Evolutionary conservation across 768 basidiomycete species (phyloP).

Genomic region (Neoboletus subvelutipes): DNA sequence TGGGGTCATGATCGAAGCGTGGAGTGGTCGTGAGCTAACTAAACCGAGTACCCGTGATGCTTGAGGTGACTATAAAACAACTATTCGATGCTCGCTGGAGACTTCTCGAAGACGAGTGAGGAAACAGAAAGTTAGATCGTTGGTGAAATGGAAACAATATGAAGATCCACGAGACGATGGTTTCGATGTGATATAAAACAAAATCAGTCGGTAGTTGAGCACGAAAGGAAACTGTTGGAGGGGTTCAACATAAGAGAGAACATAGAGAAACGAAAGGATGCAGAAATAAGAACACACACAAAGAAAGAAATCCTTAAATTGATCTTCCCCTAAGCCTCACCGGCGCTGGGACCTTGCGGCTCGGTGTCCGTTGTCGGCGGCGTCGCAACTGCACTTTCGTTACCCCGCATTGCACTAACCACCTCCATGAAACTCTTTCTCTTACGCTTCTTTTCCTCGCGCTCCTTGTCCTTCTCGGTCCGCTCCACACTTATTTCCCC

Average conservation of each 20-base stretch:
- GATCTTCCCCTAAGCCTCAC: constrained; percentile 11
- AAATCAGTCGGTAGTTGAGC: constrained; percentile 8
- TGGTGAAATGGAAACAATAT: constrained; percentile 6
- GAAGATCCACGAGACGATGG: constrained; percentile 16
- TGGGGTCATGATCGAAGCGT: constrained; percentile 21
- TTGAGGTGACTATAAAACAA: constrained; percentile 22
- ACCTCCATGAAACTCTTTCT: constrained; percentile 56
- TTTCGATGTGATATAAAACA: constrained; percentile 12
- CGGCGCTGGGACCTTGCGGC: constrained; percentile 4
- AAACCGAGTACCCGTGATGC: constrained; percentile 8
- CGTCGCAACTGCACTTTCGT: constrained; percentile 32
- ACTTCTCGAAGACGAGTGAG: neutral
- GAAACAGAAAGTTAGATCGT: constrained; percentile 3
- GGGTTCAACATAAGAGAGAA: constrained; percentile 1
- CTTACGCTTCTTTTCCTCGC: constrained; percentile 61
- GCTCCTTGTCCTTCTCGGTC: constrained; percentile 50
- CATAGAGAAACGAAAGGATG: constrained; percentile 6
- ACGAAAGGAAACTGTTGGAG: constrained; percentile 2
- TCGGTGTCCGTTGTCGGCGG: constrained; percentile 29
- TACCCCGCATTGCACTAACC: constrained; percentile 30
- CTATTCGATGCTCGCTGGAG: constrained; percentile 12
- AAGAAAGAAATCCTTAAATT: neutral
- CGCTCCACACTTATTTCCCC: constrained; percentile 52
- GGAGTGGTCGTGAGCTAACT: constrained; percentile 25
- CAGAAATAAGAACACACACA: constrained; percentile 10